phyloP scores from a whole-genome alignment of 306 rosid genomes.

The Rosa rugosa region DNA sequence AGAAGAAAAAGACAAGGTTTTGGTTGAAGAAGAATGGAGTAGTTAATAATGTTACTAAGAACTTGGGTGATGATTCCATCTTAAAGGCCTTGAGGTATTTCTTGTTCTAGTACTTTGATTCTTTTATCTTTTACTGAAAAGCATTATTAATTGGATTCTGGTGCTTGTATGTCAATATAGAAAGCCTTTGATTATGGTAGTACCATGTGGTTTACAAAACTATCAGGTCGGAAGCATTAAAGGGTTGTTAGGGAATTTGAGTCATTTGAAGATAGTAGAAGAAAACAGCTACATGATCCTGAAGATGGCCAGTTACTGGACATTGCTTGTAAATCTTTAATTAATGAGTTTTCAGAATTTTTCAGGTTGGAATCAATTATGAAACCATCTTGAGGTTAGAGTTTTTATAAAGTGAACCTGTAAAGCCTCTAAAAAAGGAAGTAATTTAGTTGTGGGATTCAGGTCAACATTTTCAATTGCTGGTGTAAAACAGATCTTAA shows the following conservation, averaged over 20 bases:
- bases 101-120: too few species aligned
- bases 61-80: too few species aligned
- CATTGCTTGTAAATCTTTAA: slow-evolving; percentile 45
- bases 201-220: slow-evolving; percentile 67
- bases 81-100: too few species aligned
- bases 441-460: neutral
- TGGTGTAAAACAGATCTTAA: neutral
- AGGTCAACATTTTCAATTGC: neutral
- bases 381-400: slow-evolving; percentile 29
- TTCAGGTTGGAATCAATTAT: slow-evolving; percentile 45
- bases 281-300: slow-evolving; percentile 5
- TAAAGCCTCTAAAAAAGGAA: neutral
- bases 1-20: slow-evolving; percentile 21
- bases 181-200: slow-evolving; percentile 5
- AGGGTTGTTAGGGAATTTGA: slow-evolving; percentile 41
- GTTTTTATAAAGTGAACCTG: slow-evolving; percentile 18
- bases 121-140: too few species aligned
- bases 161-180: too few species aligned
- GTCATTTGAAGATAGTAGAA: slow-evolving; percentile 17
- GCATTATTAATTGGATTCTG: too few species aligned
- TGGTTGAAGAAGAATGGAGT: slow-evolving; percentile 14
- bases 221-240: slow-evolving; percentile 66
- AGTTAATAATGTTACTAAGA: fast-evolving
- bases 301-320: slow-evolving; percentile 45
- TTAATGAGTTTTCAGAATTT: slow-evolving; percentile 61